Evolutionary conservation across 306 rosid species (phyloP).

Genomic region (Acacia acuminata): DNA sequence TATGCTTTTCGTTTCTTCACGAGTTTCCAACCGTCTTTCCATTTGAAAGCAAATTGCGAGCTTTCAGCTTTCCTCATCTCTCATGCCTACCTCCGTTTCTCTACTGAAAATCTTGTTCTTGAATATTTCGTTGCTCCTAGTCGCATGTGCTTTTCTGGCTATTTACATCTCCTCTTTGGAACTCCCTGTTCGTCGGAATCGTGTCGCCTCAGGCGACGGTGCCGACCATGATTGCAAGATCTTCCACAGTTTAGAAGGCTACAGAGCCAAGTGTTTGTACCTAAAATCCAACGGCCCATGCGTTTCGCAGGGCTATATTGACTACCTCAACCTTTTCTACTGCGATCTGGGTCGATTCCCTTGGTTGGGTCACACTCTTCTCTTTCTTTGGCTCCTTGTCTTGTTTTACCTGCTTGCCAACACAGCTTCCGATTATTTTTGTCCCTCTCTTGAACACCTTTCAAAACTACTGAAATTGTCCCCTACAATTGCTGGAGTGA

Average conservation of each 20-base stretch:
- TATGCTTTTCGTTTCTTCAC: slow-evolving; percentile 20
- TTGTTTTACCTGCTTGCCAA: slow-evolving; percentile 44
- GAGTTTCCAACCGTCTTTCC: slow-evolving; percentile 19
- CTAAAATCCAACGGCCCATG: slow-evolving; percentile 41
- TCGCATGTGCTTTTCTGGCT: slow-evolving; percentile 34
- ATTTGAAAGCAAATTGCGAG: neutral
- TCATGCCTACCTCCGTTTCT: slow-evolving; percentile 22
- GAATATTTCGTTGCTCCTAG: slow-evolving; percentile 45
- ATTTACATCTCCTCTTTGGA: slow-evolving; percentile 35
- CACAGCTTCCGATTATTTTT: slow-evolving; percentile 47
- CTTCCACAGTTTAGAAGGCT: slow-evolving; percentile 30
- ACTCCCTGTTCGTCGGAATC: slow-evolving; percentile 15
- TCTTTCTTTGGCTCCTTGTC: slow-evolving; percentile 40
- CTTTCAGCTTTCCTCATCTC: slow-evolving; percentile 10
- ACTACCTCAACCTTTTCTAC: slow-evolving; percentile 46
- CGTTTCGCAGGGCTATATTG: slow-evolving; percentile 43
- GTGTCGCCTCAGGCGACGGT: neutral
- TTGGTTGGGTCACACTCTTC: slow-evolving; percentile 35
- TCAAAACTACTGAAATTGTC: slow-evolving; percentile 43
- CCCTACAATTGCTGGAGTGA: slow-evolving; percentile 53
- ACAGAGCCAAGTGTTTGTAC: slow-evolving; percentile 41
- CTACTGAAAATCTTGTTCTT: slow-evolving; percentile 38
- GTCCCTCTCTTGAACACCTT: slow-evolving; percentile 46
- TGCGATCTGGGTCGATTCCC: slow-evolving; percentile 44
- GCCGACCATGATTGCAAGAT: slow-evolving; percentile 34